Evolutionary conservation across 2,329 filamentous ascomycete genomes (phyloP), one percentile per base, ranked within the genome.

Genomic region (Cladosporium sp.): DNA sequence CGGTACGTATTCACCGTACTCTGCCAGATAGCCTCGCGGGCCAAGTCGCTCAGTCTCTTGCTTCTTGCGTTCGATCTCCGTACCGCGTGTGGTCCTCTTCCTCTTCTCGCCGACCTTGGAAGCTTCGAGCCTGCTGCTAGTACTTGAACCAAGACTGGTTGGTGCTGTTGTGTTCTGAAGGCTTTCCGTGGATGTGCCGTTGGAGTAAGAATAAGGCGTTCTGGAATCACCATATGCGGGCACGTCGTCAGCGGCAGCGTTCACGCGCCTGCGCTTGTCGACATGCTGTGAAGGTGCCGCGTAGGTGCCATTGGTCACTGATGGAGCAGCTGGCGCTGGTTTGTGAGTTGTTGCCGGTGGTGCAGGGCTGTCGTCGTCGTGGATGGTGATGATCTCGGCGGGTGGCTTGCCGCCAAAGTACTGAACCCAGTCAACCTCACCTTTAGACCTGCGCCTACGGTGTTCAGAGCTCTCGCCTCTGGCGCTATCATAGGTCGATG

Each of bases 61-160:
- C 68, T 74, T 75, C 69, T 74, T 75, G 14, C 68, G 69, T 43
- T 73, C 72, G 16, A 66, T 64, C 46, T 75, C 73, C 21, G 73
- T 66, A 10, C 68, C 70, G 56, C 72, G 65, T 57, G 91, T 92
- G 53, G 91, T 84, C 67, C 95, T 87, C 80, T 97, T 97, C 73
- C 93, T 87, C 82, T 98, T 98, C 78, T 95, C 91, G 36, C 93
- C 92, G n/a, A 87, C 82, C 61, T 85, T 83, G 34, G 82, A 82
- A 59, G 89, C 85, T 68, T 89, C 86, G 59, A 91, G 89, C 73
- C 91, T 89, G 39, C 81, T 76, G 39, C 83, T 84, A 69, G 82
- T 86, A 77, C 84, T 86, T 7, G 91, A 93, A 16, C 89, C 90
- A 6, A 93, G 80, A 16, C 94, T 98, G 0, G 95, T 97, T 4